Evolutionary conservation across 257 asterid genomes (phyloP), one percentile per base, ranked within the genome.

Genomic region (Salvia splendens): DNA sequence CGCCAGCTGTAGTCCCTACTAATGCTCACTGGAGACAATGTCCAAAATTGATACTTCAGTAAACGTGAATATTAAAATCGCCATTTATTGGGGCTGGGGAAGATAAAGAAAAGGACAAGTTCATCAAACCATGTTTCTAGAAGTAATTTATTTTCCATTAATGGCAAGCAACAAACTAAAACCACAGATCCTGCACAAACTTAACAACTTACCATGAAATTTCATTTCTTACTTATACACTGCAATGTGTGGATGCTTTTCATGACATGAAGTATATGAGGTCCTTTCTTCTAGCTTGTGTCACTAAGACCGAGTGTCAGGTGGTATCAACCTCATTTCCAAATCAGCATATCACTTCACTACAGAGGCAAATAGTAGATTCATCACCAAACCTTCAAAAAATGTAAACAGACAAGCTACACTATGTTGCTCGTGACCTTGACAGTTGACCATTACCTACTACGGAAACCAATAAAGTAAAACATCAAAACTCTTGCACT

Each of bases 161-260:
- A 49, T 20, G 32, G 56, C 32, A 56, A 30, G 8, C 14, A 3
- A 50, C 60, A 58, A 68, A 68, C 59, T 38, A 4, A 12, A 73
- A 49, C 24, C 11, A 41, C 8, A 65, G 48, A 8, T 46, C 55
- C 16, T 47, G 35, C 53, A 64, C 41, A 58, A 48, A 51, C 10
- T 35, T 49, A 15, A 12, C 66, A 16, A 28, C 60, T 32, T 47
- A 57, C 35, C 30, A 5, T 3, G 14, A 58, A 35, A 17, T 5
- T 5, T 50, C 60, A 14, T 64, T 30, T 43, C 60, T 17, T 12
- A 7, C 48, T 24, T 36, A 45, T 35, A 43, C 24, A 35, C 28
- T 15, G 47, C 33, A 57, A 8, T 5, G 38, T 36, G 33, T 35
- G 32, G 61, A 47, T 10, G 17, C 43, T 15, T 35, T 32, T 48